These are phyloP conservation scores for Mycosphaerella arachidis DNA, from an alignment of 2,329 filamentous ascomycete species.

Conservation along the genomic window DNA sequence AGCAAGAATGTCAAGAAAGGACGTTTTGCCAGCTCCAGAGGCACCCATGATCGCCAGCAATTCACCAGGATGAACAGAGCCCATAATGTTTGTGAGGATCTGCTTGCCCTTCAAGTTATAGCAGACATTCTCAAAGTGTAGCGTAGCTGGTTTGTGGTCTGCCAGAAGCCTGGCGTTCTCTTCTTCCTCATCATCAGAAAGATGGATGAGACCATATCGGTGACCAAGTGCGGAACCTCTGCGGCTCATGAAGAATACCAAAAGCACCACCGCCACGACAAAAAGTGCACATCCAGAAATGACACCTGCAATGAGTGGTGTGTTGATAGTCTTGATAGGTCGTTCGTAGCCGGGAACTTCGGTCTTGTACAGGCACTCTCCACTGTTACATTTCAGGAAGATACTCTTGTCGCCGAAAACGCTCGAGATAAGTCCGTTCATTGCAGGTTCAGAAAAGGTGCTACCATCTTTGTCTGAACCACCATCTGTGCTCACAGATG, in stretches of 20 bases:
- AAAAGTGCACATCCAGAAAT: slow-evolving; percentile 85
- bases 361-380: slow-evolving; percentile 89
- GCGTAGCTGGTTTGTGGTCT: slow-evolving; percentile 83
- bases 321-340: slow-evolving; percentile 93
- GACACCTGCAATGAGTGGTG: slow-evolving; percentile 86
- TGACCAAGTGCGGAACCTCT: slow-evolving; percentile 51
- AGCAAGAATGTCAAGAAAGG: slow-evolving; percentile 91
- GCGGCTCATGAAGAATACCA: slow-evolving; percentile 83
- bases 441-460: slow-evolving; percentile 82
- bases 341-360: slow-evolving; percentile 87
- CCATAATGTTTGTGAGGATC: slow-evolving; percentile 75
- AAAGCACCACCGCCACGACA: slow-evolving; percentile 76
- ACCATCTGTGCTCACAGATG: slow-evolving; percentile 56
- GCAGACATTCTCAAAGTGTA: slow-evolving; percentile 83
- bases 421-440: slow-evolving; percentile 82
- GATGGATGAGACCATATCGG: slow-evolving; percentile 66
- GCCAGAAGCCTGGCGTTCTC: slow-evolving; percentile 80
- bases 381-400: slow-evolving; percentile 71
- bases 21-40: slow-evolving; percentile 95
- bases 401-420: slow-evolving; percentile 94
- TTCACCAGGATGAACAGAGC: slow-evolving; percentile 89
- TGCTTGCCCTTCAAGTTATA: slow-evolving; percentile 84
- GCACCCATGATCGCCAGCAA: slow-evolving; percentile 97
- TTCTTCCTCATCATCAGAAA: slow-evolving; percentile 78
- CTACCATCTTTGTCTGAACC: slow-evolving; percentile 65